These are phyloP conservation scores for Leccinum glutinopallens DNA, from an alignment of 1,284 basidiomycete genomes.

Conservation along the genomic window DNA sequence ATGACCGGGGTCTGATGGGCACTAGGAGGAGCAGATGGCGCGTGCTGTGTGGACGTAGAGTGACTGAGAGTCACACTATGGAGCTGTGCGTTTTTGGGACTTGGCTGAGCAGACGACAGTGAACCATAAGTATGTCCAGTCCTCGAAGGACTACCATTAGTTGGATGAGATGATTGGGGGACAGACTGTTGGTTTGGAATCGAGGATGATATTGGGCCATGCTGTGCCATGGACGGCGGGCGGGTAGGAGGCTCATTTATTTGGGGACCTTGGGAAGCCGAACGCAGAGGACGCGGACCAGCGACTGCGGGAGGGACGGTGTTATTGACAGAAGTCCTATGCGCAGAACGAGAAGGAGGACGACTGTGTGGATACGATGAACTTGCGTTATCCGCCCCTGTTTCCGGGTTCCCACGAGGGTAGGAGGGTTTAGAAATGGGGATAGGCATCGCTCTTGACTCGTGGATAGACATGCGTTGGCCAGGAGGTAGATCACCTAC, in stretches of 20 bases:
- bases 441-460: constrained; percentile 27
- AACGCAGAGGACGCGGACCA: constrained; percentile 35
- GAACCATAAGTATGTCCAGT: constrained; percentile 13
- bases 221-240: constrained; percentile 29
- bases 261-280: constrained; percentile 33
- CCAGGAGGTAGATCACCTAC: constrained; percentile 28
- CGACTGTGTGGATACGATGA: constrained; percentile 28
- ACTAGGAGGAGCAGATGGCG: constrained; percentile 22
- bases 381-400: constrained; percentile 18
- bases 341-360: constrained; percentile 32
- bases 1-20: constrained; percentile 27
- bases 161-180: constrained; percentile 26
- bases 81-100: constrained; percentile 29
- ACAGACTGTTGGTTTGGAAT: constrained; percentile 22
- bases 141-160: constrained; percentile 22
- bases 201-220: constrained; percentile 15
- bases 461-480: constrained; percentile 34
- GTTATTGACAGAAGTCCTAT: constrained; percentile 26
- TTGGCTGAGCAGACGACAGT: constrained; percentile 29
- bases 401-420: constrained; percentile 33
- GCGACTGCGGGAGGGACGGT: constrained; percentile 27
- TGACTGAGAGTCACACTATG: constrained; percentile 19
- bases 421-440: constrained; percentile 26
- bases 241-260: constrained; percentile 31
- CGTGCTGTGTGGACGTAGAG: constrained; percentile 20